Evolutionary conservation across 306 rosid species (phyloP), one percentile per base, ranked within the genome.

Genomic region (Acmispon strigosus): DNA sequence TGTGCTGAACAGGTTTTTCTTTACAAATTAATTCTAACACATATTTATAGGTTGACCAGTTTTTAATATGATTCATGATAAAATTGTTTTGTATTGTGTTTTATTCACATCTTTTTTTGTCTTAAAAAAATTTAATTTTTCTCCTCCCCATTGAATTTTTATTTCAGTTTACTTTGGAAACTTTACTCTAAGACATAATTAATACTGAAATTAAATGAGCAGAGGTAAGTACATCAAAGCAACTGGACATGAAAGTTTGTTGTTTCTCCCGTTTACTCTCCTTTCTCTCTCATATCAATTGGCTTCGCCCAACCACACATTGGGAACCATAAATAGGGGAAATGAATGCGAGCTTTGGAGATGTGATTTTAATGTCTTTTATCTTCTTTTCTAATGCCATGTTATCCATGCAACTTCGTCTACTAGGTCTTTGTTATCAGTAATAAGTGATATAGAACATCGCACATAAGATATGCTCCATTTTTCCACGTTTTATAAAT

Each of bases 201-300:
- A 84, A 84, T 79, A 83, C 76, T 79, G 79, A 76, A 76, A 51
- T 66, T 56, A 63, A 75, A 66, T 58, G 70, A 49, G 55, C 76
- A 34, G 81, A 79, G 60, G 69, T 53, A 82, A 83, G 87, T 83
- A 86, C 84, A 84, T 18, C 29, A 44, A 22, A 43, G 53, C 82
- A 71, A 80, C 62, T 80, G 83, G 82, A 81, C 81, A 78, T 74
- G 76, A 72, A 74, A 84, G 76, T 79, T 81, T 83, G 72, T 72
- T 83, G 89, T 75, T 84, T 80, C 57, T 78, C 78, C 50, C 52
- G 14, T 32, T 66, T 74, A 17, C 70, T 37, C 52, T 16, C 19
- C 43, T 70, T 34, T 69, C 63, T 75, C 83, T 62, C 73, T 76
- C 87, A 62, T 22, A 42, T 63, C 79, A 73, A 80, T 82, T 72